A percentile compares a stretch with the other conserved stretches of the same genome.
Conservation (phyloP, 2,329 filamentous ascomycete species). For the Aureobasidium musti region DNA sequence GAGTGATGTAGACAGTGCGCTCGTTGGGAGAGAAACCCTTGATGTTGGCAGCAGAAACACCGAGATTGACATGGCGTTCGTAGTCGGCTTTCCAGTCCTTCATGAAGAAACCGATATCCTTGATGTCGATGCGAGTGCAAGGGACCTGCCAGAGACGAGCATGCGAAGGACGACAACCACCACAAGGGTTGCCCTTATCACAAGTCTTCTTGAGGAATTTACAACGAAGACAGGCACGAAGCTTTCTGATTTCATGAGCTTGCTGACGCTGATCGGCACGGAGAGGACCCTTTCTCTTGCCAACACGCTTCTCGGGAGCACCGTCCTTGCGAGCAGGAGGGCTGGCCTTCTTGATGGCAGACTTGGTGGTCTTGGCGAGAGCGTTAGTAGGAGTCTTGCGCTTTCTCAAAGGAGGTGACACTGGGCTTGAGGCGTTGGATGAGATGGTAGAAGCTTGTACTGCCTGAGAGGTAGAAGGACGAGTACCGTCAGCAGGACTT, state of each 20-base stretch:
- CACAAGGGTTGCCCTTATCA: slow-evolving; percentile 95
- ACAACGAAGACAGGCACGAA: slow-evolving; percentile 90
- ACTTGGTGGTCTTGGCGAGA: slow-evolving; percentile 70
- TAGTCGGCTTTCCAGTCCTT: slow-evolving; percentile 99
- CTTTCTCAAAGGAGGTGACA: slow-evolving; percentile 64
- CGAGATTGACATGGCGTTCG: slow-evolving; percentile 81
- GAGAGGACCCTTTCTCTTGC: slow-evolving; percentile 83
- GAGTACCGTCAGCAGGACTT: slow-evolving; percentile 38
- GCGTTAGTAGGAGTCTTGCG: slow-evolving; percentile 58
- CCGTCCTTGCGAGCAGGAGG: slow-evolving; percentile 76
- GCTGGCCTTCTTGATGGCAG: slow-evolving; percentile 72
- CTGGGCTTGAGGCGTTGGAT: slow-evolving; percentile 56
- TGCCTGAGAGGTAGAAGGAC: slow-evolving; percentile 38
- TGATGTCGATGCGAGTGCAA: slow-evolving; percentile 97
- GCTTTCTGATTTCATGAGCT: slow-evolving; percentile 93
- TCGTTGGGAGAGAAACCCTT: slow-evolving; percentile 72
- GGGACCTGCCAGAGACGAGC: slow-evolving; percentile 96
- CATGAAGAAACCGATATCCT: slow-evolving; percentile 98
- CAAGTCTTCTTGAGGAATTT: slow-evolving; percentile 99
- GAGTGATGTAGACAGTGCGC: slow-evolving; percentile 83
- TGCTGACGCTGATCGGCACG: slow-evolving; percentile 93
- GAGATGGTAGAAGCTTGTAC: slow-evolving; percentile 60
- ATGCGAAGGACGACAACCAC: slow-evolving; percentile 92
- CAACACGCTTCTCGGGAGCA: slow-evolving; percentile 82
- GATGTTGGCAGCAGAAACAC: slow-evolving; percentile 91